phyloP scores from a whole-genome alignment of 257 asterid species.

The Fraxinus cuspidata region DNA sequence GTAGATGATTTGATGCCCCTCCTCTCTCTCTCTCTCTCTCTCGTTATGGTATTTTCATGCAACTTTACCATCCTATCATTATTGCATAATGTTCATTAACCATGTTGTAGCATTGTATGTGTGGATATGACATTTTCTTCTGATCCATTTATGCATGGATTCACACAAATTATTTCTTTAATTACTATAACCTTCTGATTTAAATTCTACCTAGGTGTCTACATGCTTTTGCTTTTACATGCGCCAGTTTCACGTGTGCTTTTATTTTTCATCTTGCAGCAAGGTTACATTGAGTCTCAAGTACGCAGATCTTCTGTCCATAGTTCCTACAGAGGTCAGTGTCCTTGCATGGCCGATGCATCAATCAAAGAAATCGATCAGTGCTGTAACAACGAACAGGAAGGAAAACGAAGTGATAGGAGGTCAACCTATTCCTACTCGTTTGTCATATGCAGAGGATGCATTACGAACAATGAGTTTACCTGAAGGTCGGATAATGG shows the following conservation, averaged over 20 bases:
- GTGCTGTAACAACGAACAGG: conserved; percentile 30
- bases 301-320: conserved; percentile 70
- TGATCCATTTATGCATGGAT: neutral
- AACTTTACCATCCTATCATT: too few relatives aligned
- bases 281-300: conserved; percentile 80
- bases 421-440: conserved; percentile 55
- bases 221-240: neutral
- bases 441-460: conserved; percentile 72
- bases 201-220: neutral
- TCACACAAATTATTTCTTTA: neutral
- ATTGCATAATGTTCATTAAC: neutral
- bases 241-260: neutral
- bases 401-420: conserved; percentile 43
- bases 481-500: conserved; percentile 66
- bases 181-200: too few relatives aligned
- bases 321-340: conserved; percentile 75
- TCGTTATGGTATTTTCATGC: too few relatives aligned
- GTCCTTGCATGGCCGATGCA: conserved; percentile 87
- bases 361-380: too few relatives aligned
- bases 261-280: conserved; percentile 47
- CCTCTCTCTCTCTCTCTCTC: too few relatives aligned
- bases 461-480: conserved; percentile 81
- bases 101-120: neutral
- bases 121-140: neutral
- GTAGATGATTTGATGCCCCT: too few relatives aligned